These are phyloP conservation scores for Paramecium sexaurelia DNA, from an alignment of 73 alveolate species.

Conservation along the genomic window DNA sequence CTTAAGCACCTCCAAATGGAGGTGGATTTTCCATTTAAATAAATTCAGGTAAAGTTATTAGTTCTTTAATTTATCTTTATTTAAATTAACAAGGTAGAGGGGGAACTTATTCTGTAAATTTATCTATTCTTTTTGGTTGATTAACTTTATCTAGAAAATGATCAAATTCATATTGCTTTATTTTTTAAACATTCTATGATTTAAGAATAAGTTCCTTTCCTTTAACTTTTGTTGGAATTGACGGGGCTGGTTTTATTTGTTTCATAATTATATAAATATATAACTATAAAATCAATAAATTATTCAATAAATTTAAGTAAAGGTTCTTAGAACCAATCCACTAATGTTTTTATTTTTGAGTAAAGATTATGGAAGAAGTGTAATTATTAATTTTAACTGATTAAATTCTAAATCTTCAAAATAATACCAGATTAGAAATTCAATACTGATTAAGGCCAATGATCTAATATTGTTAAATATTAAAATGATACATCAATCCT, in stretches of 20 bases:
- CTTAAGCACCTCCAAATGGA: constrained; percentile 1
- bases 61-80: not conserved
- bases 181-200: not conserved
- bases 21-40: not conserved
- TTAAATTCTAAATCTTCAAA: not conserved
- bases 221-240: not conserved
- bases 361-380: not conserved
- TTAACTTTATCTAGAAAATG: not conserved
- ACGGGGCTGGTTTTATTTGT: not conserved
- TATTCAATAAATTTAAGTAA: not conserved
- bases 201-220: not conserved
- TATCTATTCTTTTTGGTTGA: not conserved
- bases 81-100: constrained; percentile 2
- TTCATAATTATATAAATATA: not conserved
- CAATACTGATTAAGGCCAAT: not conserved
- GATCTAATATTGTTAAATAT: not conserved
- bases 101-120: not conserved
- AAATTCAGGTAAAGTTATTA: constrained; percentile 8
- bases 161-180: not conserved
- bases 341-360: not conserved
- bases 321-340: not conserved
- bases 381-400: not conserved
- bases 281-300: not conserved
- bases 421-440: not conserved
- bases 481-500: not conserved